Evolutionary conservation across 1,139 yeast species (phyloP).

Genomic region (Scheffersomyces stambukii): DNA sequence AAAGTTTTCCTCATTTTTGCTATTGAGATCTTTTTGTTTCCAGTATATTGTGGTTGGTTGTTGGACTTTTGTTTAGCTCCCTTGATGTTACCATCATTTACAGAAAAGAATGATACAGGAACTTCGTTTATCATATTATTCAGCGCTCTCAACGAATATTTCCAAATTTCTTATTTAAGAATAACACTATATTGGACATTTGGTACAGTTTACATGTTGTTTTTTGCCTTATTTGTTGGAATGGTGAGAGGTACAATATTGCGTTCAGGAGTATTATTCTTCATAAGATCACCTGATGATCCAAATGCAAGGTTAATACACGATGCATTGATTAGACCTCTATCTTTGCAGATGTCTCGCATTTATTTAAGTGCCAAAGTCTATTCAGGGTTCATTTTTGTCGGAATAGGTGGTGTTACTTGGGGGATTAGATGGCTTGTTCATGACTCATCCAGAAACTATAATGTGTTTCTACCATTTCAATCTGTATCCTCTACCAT

Average conservation of each 20-base stretch:
- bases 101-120: conserved; percentile 7
- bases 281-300: conserved; percentile 92
- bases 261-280: conserved; percentile 85
- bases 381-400: conserved; percentile 65
- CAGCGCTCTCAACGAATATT: conserved; percentile 19
- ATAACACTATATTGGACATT: conserved; percentile 55
- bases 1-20: conserved; percentile 75
- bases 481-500: conserved; percentile 10
- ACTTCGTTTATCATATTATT: conserved; percentile 17
- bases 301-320: conserved; percentile 86
- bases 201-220: conserved; percentile 85
- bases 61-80: conserved; percentile 69
- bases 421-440: conserved; percentile 44
- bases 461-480: conserved; percentile 28
- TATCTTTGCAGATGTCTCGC: conserved; percentile 66
- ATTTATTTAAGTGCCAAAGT: conserved; percentile 73
- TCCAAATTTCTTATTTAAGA: conserved; percentile 20
- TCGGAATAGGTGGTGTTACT: conserved; percentile 71
- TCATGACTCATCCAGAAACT: conserved; percentile 12
- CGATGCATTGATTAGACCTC: conserved; percentile 78
- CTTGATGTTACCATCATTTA: conserved; percentile 27
- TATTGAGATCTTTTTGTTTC: conserved; percentile 79
- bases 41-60: conserved; percentile 79
- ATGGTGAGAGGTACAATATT: conserved; percentile 71
- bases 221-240: conserved; percentile 81